phyloP scores from a whole-genome alignment of 2,329 filamentous ascomycete genomes.

The Penicillium sp. region DNA sequence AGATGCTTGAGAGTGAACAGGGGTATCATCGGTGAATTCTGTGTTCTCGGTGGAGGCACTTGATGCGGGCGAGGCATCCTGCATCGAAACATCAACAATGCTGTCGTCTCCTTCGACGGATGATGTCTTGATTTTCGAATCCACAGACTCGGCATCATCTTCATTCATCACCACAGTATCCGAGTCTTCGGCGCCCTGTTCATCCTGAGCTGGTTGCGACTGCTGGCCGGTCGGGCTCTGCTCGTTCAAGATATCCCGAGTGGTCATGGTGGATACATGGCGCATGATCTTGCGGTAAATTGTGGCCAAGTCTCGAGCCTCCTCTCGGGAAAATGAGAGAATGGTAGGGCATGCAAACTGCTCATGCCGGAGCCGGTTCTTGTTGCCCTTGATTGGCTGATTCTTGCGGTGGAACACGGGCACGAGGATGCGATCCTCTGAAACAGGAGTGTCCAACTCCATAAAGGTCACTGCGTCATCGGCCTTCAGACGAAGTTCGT shows the following conservation, averaged over 20 bases:
- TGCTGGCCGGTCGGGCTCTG: constrained; percentile 34
- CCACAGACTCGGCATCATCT: constrained; percentile 64
- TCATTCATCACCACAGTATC: constrained; percentile 67
- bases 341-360: constrained; percentile 55
- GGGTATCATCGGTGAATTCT: constrained; percentile 41
- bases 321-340: constrained; percentile 72
- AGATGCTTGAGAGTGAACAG: constrained; percentile 45
- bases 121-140: constrained; percentile 69
- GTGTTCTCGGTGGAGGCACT: constrained; percentile 18
- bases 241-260: constrained; percentile 62
- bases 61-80: constrained; percentile 52
- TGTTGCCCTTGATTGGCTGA: constrained; percentile 22
- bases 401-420: constrained; percentile 48
- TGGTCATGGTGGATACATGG: constrained; percentile 75
- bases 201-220: constrained; percentile 48
- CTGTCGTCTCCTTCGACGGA: constrained; percentile 89
- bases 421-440: constrained; percentile 48
- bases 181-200: constrained; percentile 56
- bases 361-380: constrained; percentile 23
- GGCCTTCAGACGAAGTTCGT: constrained; percentile 55
- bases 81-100: constrained; percentile 87
- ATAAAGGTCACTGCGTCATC: constrained; percentile 55
- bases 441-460: constrained; percentile 67
- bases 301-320: constrained; percentile 66
- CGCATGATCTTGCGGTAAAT: constrained; percentile 80